Percentiles rank a stretch among this genome's conserved stretches.
Evolutionary conservation across 164 flowering plant species (phyloP).

Genomic region (Umbilicus rupestris): DNA sequence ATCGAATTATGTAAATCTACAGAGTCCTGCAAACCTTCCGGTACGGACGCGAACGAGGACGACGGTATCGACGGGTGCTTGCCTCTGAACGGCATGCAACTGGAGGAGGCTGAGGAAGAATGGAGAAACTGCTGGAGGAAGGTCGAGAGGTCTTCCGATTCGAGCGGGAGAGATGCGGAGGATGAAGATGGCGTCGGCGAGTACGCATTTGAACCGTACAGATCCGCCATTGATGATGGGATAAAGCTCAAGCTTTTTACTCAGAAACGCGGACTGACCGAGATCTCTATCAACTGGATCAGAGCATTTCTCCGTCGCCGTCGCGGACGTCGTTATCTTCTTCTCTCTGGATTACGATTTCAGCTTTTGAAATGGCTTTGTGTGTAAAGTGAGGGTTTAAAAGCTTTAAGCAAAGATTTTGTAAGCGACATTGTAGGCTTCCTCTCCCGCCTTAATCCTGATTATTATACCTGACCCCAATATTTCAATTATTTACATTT

Average conservation of each 20-base stretch:
- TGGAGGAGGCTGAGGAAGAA: constrained; percentile 21
- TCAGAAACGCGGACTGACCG: too few relatives aligned
- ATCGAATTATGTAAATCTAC: constrained; percentile 10
- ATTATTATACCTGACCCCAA: not conserved
- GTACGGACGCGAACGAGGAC: not conserved
- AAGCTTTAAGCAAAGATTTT: not conserved
- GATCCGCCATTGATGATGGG: constrained; percentile 29
- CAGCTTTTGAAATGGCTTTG: not conserved
- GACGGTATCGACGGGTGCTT: constrained; percentile 18
- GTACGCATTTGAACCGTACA: constrained; percentile 23
- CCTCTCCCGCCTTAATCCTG: constrained; percentile 30
- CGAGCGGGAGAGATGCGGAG: constrained; percentile 14
- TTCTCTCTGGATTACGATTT: not conserved
- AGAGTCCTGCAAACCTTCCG: constrained; percentile 11
- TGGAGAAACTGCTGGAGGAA: constrained; percentile 41
- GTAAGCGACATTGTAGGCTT: constrained; percentile 13
- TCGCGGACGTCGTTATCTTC: not conserved
- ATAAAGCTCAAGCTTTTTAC: too few relatives aligned
- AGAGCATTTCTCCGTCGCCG: not conserved
- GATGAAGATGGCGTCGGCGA: constrained; percentile 19
- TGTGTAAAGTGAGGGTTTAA: not conserved
- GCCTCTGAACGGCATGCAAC: constrained; percentile 14
- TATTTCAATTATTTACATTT: not conserved
- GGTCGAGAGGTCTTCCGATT: constrained; percentile 39
- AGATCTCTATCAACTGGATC: not conserved